Base-by-base conservation (phyloP, 805 yeast genomes). In the Helenozyma rhizophorensis region DNA sequence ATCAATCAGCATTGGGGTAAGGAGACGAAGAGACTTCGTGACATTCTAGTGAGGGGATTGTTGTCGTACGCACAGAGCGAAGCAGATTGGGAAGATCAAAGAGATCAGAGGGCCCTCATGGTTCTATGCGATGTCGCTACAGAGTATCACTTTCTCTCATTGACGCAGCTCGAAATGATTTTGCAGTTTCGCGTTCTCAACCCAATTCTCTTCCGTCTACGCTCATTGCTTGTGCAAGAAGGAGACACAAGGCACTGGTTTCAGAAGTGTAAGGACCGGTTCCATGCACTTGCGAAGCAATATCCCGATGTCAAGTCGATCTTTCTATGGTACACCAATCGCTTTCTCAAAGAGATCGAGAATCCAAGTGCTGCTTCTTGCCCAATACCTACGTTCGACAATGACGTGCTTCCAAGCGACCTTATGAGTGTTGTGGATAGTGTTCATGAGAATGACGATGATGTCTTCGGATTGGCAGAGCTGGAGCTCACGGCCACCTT, bases 401-500 rank as follows among this genome's bases (percentile, higher is more conserved):
- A 33, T 12, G 15, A 17, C 15, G 23, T 15, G 3, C 9, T 11
- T 7, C 21, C 32, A 6, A 21, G 14, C 14, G 27, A 15, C n/a
- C 27, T 33, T 6, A 27, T 25, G 5, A 16, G 21, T 8, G 30
- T 15, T 9, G 25, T 13, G 13, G 17, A 12, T 4, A 9, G 17
- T 7, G 14, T 11, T 9, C 31, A 38, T 26, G 32, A 25, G 13
- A 24, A 6, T 15, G 14, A 31, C 11, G 39, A 37, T 23, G 50
- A 38, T 32, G 56, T 47, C 30, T 48, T 45, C 37, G 68, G 71
- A 4, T 58, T 71, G 4, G 77, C 79, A 0, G 43, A 67, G 9
- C 60, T 62, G 23, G 62, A 60, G 26, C 54, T 76, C 1, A 44
- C 56, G 19, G 61, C 71, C 4, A 64, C 83, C 0, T 79, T 80